Base-by-base conservation (phyloP, 352 stramenopile genomes). In the Paralagenidium karlingii region DNA sequence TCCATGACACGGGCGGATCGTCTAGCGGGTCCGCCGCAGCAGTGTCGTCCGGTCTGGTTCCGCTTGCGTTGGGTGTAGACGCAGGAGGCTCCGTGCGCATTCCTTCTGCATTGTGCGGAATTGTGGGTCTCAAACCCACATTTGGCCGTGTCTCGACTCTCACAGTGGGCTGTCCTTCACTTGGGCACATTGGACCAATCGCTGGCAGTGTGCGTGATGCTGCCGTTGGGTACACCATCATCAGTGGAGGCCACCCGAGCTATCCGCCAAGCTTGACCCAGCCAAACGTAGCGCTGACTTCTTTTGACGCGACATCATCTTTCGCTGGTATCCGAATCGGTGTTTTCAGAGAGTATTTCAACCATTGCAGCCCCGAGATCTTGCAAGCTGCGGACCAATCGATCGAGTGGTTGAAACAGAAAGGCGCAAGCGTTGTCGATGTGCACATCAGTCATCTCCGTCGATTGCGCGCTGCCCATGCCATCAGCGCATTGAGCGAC, bases 121-220 rank as follows among this genome's bases (percentile, higher is more conserved):
- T 94, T n/a, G 74, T 96, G 13, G 88, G 88, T 3, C 55, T 97
- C 34, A 94, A 94, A 33, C 68, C 82, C 8, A 93, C 74, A n/a
- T n/a, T n/a, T n/a, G n/a, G n/a, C n/a, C n/a, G n/a, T n/a, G n/a
- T n/a, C n/a, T n/a, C n/a, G n/a, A n/a, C n/a, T n/a, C n/a, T n/a
- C n/a, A n/a, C n/a, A n/a, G n/a, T n/a, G n/a, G n/a, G n/a, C n/a
- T n/a, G n/a, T n/a, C n/a, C n/a, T n/a, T n/a, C 71, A 1, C 44
- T 95, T 12, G 58, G 57, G 15, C 74, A 94, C 42, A 53, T 83
- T 12, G 85, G 85, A 1, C 82, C 81, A 0, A 83, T 96, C 26
- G 78, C 82, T 18, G 63, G 55, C 18, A 83, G 44, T 21, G 66
- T 94, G 12, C 60, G 70, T 8, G 85, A 96, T 41, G 70, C 66